A percentile compares a stretch with the other conserved stretches of the same genome.
phyloP scores from a whole-genome alignment of 2,329 filamentous ascomycete species.

The Pleoardoris graminearum region DNA sequence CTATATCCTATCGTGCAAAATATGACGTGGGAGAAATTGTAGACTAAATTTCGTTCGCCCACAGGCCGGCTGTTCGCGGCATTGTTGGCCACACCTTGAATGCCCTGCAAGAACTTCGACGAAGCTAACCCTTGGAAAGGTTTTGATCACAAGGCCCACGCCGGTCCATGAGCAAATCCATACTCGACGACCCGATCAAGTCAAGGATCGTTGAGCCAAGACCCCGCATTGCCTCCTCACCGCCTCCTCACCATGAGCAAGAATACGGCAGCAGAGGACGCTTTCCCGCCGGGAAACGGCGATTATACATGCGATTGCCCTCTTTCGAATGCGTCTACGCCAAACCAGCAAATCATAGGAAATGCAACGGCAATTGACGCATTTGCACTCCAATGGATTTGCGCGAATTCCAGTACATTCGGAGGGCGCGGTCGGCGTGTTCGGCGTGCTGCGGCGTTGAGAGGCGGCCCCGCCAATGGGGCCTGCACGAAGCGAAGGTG shows the following conservation, averaged over 20 bases:
- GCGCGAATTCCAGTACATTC: not conserved
- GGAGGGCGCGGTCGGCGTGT: slow-evolving; percentile 4
- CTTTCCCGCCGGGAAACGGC: slow-evolving; percentile 3
- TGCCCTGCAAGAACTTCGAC: not conserved
- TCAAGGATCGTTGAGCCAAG: not conserved
- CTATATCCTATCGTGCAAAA: too few species aligned
- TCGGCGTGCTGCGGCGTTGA: not conserved
- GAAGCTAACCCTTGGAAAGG: not conserved
- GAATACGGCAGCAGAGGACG: too few species aligned
- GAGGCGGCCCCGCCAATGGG: slow-evolving; percentile 12
- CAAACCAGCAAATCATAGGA: not conserved
- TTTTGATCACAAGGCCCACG: slow-evolving; percentile 7
- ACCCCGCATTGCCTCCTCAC: slow-evolving; percentile 7
- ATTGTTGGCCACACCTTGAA: slow-evolving; percentile 16
- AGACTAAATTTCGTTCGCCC: not conserved
- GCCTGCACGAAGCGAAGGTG: slow-evolving; percentile 23
- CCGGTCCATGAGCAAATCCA: too few species aligned
- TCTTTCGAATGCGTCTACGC: not conserved
- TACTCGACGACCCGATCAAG: too few species aligned
- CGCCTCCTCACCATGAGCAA: too few species aligned
- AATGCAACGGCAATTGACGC: not conserved
- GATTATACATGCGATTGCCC: not conserved
- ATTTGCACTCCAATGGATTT: not conserved
- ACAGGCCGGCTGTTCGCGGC: slow-evolving; percentile 35
- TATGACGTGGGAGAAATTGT: not conserved